Conservation (phyloP, 2,329 filamentous ascomycete genomes). For the Didymella glomerata region DNA sequence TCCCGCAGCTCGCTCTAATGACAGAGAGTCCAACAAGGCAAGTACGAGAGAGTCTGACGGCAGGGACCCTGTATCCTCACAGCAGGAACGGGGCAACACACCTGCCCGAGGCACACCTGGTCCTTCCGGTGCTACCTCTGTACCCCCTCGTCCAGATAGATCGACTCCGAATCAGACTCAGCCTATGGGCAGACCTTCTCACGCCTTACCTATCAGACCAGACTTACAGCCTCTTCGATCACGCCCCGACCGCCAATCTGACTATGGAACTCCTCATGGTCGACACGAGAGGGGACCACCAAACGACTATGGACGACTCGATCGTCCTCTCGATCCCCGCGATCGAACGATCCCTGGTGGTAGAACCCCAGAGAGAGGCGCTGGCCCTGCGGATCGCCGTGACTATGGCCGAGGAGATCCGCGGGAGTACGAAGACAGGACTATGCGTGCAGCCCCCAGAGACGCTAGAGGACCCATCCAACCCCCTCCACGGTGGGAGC, state of each 20-base stretch:
- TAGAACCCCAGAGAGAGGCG: conserved; percentile 50
- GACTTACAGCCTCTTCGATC: conserved; percentile 63
- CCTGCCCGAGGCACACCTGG: conserved; percentile 16
- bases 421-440: conserved; percentile 49
- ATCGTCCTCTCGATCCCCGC: conserved; percentile 53
- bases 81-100: conserved; percentile 28
- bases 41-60: conserved; percentile 22
- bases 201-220: conserved; percentile 65
- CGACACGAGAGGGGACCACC: conserved; percentile 49
- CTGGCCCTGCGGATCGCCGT: conserved; percentile 40
- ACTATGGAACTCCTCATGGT: conserved; percentile 36
- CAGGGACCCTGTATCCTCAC: conserved; percentile 25
- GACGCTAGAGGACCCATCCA: conserved; percentile 38
- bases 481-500: conserved; percentile 35
- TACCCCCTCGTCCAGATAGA: conserved; percentile 46
- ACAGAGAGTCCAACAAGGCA: conserved; percentile 26
- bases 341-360: conserved; percentile 42
- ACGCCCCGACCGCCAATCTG: conserved; percentile 44
- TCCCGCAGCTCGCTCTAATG: conserved; percentile 29
- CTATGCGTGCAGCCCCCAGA: conserved; percentile 45
- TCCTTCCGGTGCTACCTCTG: conserved; percentile 28
- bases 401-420: conserved; percentile 43
- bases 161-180: conserved; percentile 39
- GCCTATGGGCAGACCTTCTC: conserved; percentile 42
- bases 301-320: conserved; percentile 55